These are phyloP conservation scores for Tieghemiomyces parasiticus DNA, from an alignment of 192 early-diverging fungal genomes.

Conservation along the genomic window DNA sequence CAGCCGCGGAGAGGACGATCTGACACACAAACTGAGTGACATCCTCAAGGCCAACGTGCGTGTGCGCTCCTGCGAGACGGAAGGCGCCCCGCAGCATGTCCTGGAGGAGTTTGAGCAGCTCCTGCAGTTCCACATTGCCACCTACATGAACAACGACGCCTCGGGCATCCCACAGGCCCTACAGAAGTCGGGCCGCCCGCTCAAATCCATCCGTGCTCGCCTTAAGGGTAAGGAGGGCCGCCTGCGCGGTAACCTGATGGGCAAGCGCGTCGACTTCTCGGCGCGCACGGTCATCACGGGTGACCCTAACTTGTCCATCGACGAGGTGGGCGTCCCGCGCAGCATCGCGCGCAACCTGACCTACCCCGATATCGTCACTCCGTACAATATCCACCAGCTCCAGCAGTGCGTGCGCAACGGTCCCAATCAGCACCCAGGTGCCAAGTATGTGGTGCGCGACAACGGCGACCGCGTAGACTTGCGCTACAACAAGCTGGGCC, in stretches of 20 bases:
- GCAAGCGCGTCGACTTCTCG: conserved; percentile 98
- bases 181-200: conserved; percentile 87
- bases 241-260: conserved; percentile 98
- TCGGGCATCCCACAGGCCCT: conserved; percentile 78
- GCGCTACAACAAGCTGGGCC: conserved; percentile 64
- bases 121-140: conserved; percentile 89
- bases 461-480: conserved; percentile 89
- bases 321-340: conserved; percentile 95
- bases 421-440: conserved; percentile 85
- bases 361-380: conserved; percentile 93
- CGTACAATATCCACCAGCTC: conserved; percentile 85
- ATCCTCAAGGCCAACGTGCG: conserved; percentile 87
- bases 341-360: conserved; percentile 95
- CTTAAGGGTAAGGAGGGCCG: conserved; percentile 99
- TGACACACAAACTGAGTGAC: conserved; percentile 87
- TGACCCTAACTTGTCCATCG: conserved; percentile 93
- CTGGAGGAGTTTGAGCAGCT: conserved; percentile 76
- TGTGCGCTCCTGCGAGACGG: conserved; percentile 60
- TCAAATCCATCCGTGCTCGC: conserved; percentile 89
- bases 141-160: conserved; percentile 96
- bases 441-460: conserved; percentile 91
- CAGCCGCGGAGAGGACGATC: conserved; percentile 84
- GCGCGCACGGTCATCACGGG: conserved; percentile 99
- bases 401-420: conserved; percentile 83
- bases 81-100: conserved; percentile 78